Evolutionary conservation across 352 stramenopile species (phyloP).

Genomic region (Pythium oligandrum): DNA sequence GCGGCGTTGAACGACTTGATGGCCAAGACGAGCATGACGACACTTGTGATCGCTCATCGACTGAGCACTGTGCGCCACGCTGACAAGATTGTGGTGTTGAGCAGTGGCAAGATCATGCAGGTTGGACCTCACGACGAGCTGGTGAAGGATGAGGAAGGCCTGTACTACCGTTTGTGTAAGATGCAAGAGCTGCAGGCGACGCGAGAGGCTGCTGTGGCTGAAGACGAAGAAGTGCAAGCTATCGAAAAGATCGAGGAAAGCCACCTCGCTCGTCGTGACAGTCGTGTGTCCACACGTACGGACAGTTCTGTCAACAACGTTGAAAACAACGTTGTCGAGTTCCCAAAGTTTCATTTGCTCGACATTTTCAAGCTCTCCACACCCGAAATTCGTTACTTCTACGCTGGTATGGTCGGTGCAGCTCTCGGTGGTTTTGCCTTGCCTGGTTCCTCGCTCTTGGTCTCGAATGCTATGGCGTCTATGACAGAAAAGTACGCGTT

Average conservation of each 20-base stretch:
- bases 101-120: conserved; percentile 27
- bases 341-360: not conserved
- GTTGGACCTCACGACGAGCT: conserved; percentile 29
- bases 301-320: conserved; percentile 28
- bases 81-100: conserved; percentile 42
- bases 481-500: conserved; percentile 22
- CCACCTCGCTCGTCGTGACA: conserved; percentile 54
- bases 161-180: conserved; percentile 80
- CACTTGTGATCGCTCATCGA: conserved; percentile 52
- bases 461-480: conserved; percentile 12
- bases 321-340: conserved; percentile 14
- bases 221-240: conserved; percentile 62
- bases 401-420: not conserved
- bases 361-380: not conserved
- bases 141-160: conserved; percentile 45
- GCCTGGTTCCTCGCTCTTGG: conserved; percentile 9
- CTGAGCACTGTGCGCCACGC: conserved; percentile 39
- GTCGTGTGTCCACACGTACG: too few species aligned
- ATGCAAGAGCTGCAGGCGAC: conserved; percentile 30
- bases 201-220: not conserved
- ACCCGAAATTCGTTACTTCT: conserved; percentile 24
- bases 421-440: conserved; percentile 1
- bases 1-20: conserved; percentile 23
- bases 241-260: not conserved
- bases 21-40: conserved; percentile 48